Base-by-base conservation (phyloP, 1,284 basidiomycete species). In the Stygiomarasmius scandens region DNA sequence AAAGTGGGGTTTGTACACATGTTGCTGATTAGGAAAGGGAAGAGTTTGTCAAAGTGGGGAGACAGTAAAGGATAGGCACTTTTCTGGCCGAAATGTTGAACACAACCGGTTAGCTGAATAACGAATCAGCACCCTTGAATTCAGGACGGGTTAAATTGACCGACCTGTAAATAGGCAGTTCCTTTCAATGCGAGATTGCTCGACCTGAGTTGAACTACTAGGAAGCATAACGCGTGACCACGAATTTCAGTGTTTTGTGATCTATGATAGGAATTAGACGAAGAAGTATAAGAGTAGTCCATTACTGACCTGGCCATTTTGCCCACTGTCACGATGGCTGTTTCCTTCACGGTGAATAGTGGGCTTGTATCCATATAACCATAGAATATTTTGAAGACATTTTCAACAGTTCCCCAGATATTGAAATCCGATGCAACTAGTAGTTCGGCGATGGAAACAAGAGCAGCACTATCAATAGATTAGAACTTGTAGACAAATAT, bases 151-250 rank as follows among this genome's bases (percentile, higher is more conserved):
- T 20, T 19, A 47, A 56, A 12, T 52, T 8, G 2, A 54, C 63
- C 53, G 63, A 88, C 90, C 77, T 94, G 88, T 65, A 83, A 80
- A 59, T 82, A 86, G 1, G 91, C 89, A 5, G 83, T 76, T 27
- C 88, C 88, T 65, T 83, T 85, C 14, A 95, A 64, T 1, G 92
- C 78, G 2, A 84, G 83, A 62, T 87, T 92, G 16, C 75, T 68
- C 50, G 85, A 79, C 1, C 86, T 90, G 1, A 95, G 73, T 58
- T 89, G 87, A 6, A 81, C 77, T n/a, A 93, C 77, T 2, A 95
- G 72, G 43, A 86, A 79, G 58, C 81, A 85, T 2, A 95, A 69
- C 5, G 83, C 79, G 52, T 83, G 82, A 8, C 85, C 82, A 19
- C 93, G 71, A 10, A 86, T 68, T 34, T 85, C 79, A 1, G 73